Conservation (phyloP, 1,284 basidiomycete species). For the Apiotrichum sp. region DNA sequence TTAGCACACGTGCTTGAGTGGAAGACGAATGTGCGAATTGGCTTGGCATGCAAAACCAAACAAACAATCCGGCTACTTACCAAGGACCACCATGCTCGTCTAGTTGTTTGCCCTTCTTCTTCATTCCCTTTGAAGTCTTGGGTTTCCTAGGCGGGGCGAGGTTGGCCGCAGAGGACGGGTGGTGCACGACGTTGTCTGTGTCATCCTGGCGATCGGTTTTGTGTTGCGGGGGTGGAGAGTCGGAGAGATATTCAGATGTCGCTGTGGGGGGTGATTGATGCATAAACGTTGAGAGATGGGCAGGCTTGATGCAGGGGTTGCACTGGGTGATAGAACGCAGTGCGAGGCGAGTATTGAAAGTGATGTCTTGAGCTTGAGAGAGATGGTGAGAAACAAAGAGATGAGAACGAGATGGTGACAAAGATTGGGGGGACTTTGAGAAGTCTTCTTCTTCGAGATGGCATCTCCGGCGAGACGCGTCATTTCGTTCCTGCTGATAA, state of each 20-base stretch:
- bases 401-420: not conserved
- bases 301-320: not conserved
- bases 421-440: not conserved
- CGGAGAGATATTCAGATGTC: not conserved
- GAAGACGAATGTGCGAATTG: not conserved
- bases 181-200: constrained; percentile 1
- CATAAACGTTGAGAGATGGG: constrained; percentile 3
- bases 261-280: not conserved
- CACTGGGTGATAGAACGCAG: not conserved
- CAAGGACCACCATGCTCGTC: constrained; percentile 16
- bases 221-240: not conserved
- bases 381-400: not conserved
- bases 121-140: constrained; percentile 14
- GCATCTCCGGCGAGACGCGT: too few relatives aligned
- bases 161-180: constrained; percentile 15
- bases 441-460: not conserved
- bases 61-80: constrained; percentile 8
- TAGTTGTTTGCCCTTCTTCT: constrained; percentile 20
- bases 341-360: too few relatives aligned
- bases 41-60: too few relatives aligned
- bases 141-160: constrained; percentile 2
- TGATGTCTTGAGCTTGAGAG: not conserved
- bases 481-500: too few relatives aligned
- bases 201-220: not conserved
- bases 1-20: constrained; percentile 9